A percentile compares a stretch with the other conserved stretches of the same genome.
phyloP scores from a whole-genome alignment of 768 basidiomycete genomes.

The Russula sp. region DNA sequence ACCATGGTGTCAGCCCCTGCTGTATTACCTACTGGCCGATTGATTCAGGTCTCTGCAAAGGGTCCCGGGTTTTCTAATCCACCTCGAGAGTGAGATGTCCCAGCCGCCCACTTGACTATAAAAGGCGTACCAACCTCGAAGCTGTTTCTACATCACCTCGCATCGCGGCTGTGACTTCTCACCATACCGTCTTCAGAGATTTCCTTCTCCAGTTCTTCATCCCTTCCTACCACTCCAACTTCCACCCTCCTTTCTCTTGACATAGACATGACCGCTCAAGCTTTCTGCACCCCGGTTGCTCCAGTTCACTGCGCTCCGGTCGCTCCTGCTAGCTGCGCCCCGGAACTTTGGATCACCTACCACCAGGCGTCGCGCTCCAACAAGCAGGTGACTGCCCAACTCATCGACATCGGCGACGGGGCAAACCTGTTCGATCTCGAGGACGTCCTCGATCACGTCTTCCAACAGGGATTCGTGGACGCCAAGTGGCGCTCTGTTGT shows the following conservation, averaged over 20 bases:
- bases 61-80: background rate
- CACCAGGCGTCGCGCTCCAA: conserved; percentile 40
- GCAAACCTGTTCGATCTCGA: conserved; percentile 40
- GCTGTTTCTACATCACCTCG: background rate
- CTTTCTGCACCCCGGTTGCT: background rate
- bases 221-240: conserved; percentile 1
- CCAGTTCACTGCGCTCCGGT: background rate
- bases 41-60: background rate
- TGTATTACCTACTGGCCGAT: background rate
- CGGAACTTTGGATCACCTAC: conserved; percentile 45
- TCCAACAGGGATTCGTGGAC: conserved; percentile 44
- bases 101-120: background rate
- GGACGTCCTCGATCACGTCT: conserved; percentile 43
- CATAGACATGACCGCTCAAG: background rate
- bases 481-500: conserved; percentile 37
- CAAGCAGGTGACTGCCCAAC: conserved; percentile 40
- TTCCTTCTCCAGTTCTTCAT: background rate
- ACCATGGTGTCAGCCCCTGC: background rate
- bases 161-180: background rate
- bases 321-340: conserved; percentile 6
- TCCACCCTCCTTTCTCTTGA: background rate
- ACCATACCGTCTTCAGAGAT: background rate
- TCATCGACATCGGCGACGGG: conserved; percentile 42
- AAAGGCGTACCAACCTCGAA: background rate
- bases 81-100: background rate